phyloP scores from a whole-genome alignment of 257 asterid species.

The Oldenlandia corymbosa region DNA sequence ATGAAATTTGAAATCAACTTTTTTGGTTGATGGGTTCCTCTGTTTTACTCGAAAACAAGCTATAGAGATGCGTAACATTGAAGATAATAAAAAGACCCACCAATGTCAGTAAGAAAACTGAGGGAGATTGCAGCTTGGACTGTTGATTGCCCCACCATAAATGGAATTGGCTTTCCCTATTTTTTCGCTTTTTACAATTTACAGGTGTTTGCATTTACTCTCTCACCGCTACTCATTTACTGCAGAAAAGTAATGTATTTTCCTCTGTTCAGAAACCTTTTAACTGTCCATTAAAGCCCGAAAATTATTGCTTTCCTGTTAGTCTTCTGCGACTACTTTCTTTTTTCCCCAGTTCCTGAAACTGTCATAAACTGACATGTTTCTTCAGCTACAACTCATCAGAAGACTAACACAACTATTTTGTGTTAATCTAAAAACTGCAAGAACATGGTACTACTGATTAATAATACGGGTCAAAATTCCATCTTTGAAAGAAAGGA shows the following conservation, averaged over 20 bases:
- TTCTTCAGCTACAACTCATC: no score
- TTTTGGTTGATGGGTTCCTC: not conserved
- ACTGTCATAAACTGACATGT: not conserved
- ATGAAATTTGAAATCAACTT: not conserved
- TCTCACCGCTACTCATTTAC: not conserved
- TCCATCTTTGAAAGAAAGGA: not conserved
- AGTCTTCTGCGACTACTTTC: not conserved
- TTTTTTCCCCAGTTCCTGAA: no score
- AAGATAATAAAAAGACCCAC: not conserved
- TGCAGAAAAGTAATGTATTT: not conserved
- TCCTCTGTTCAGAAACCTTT: not conserved
- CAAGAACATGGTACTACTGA: no score
- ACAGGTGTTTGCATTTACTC: not conserved
- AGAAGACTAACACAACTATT: no score
- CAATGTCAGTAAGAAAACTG: conserved; percentile 1
- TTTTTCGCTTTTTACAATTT: not conserved
- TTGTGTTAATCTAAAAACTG: no score
- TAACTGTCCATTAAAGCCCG: conserved; percentile 5
- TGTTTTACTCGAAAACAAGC: not conserved
- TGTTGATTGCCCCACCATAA: conserved; percentile 10
- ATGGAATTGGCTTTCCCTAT: not conserved
- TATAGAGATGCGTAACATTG: not conserved
- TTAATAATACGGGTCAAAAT: not conserved
- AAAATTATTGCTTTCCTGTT: not conserved
- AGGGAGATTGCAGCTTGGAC: not conserved